Evolutionary conservation across 441 rosid species (phyloP), one percentile per base, ranked within the genome.

Genomic region (Euphorbia corollata): DNA sequence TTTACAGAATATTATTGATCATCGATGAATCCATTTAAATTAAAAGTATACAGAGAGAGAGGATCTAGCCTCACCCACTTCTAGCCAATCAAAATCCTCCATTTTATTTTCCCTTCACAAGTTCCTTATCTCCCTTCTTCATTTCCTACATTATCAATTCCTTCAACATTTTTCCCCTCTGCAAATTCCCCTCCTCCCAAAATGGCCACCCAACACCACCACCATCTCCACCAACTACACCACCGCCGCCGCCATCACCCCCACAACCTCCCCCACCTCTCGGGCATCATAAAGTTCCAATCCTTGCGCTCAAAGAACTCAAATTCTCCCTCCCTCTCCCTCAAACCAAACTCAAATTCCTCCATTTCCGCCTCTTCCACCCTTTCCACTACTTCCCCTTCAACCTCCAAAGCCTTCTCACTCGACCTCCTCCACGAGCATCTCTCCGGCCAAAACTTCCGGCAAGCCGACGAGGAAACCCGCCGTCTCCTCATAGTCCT

Each of bases 401-500:
- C 87, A 45, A 68, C 90, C 7, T 77, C 84, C 74, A 74, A 80
- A 32, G 64, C 85, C 41, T 80, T 78, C 27, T 71, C 86, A 62
- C 84, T 86, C 18, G 92, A 88, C 81, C 78, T 82, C 78, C 89
- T 93, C 72, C 76, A 67, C 5, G 81, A 75, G 9, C 91, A 89
- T 70, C 86, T 90, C 48, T 74, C 79, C n/a, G 47, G 70, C 65
- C 90, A 83, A 61, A 73, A 93, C 80, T 88, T 84, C 82, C 82
- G 91, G 18, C 78, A 81, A 70, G 98, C 98, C 0, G 97, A 93
- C 54, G 97, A 93, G 23, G 96, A 88, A 60, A 90, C 95, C 11
- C 87, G 97, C 27, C 82, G 90, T 20, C 87, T 93, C 19, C 84
- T 93, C 82, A 86, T 90, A 18, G 78, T 79, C 55, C 86, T 90